These are phyloP conservation scores for Termitomyces sp. DNA, from an alignment of 768 basidiomycete genomes.

Conservation along the genomic window DNA sequence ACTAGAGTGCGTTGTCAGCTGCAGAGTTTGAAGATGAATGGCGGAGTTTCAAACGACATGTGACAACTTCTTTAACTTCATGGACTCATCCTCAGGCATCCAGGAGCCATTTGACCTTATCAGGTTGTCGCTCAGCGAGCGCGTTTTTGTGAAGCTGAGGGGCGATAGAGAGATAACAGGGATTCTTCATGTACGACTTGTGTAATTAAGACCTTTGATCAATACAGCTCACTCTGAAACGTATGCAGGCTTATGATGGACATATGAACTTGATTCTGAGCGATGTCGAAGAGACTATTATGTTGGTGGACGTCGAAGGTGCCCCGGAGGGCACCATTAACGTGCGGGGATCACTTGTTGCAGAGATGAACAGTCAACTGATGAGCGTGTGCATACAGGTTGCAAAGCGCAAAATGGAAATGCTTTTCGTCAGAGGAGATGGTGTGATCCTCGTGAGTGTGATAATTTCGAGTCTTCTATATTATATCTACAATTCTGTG, in stretches of 20 bases:
- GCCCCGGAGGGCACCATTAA: slow-evolving; percentile 60
- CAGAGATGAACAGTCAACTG: not conserved
- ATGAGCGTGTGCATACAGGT: slow-evolving; percentile 42
- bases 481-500: slow-evolving; percentile 8
- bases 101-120: slow-evolving; percentile 98
- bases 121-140: slow-evolving; percentile 92
- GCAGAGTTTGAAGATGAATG: slow-evolving; percentile 11
- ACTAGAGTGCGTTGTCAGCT: slow-evolving; percentile 9
- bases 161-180: slow-evolving; percentile 92
- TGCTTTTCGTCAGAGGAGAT: slow-evolving; percentile 97
- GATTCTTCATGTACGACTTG: slow-evolving; percentile 75
- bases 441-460: slow-evolving; percentile 86
- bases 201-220: slow-evolving; percentile 5
- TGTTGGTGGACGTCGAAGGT: slow-evolving; percentile 89
- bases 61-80: slow-evolving; percentile 24
- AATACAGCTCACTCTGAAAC: slow-evolving; percentile 9
- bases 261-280: slow-evolving; percentile 99
- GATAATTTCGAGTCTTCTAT: slow-evolving; percentile 1
- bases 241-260: slow-evolving; percentile 91
- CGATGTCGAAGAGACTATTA: slow-evolving; percentile 96
- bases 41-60: slow-evolving; percentile 27
- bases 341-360: slow-evolving; percentile 29
- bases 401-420: slow-evolving; percentile 91
- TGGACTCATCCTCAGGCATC: slow-evolving; percentile 75
- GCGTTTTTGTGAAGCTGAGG: slow-evolving; percentile 95